A percentile compares a stretch with the other conserved stretches of the same genome.
Evolutionary conservation across 805 yeast species (phyloP).

Genomic region (Ascoidea rubescens): DNA sequence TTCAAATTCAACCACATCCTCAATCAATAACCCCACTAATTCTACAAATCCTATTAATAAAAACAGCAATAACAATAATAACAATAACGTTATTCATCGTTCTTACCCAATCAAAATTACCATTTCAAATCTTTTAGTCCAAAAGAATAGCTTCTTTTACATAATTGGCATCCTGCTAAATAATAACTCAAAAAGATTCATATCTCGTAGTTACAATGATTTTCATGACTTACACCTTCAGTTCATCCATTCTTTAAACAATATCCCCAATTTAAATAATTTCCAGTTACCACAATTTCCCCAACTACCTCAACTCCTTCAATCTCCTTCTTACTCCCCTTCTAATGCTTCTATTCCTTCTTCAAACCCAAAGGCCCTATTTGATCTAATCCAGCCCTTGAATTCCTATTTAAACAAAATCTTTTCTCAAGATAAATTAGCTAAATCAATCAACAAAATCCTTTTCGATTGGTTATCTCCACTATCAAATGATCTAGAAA

Average conservation of each 20-base stretch:
- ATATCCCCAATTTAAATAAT: constrained; percentile 3
- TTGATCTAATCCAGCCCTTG: constrained; percentile 26
- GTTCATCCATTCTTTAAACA: constrained; percentile 15
- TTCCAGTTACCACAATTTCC: constrained; percentile 2
- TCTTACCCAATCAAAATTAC: constrained; percentile 21
- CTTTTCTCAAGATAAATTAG: constrained; percentile 7
- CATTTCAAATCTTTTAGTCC: constrained; percentile 25
- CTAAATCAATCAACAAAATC: not conserved
- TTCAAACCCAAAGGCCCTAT: constrained; percentile 14
- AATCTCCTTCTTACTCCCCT: constrained; percentile 27
- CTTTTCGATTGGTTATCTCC: not conserved
- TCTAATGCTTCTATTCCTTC: constrained; percentile 28
- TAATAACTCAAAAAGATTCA: constrained; percentile 22
- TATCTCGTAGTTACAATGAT: constrained; percentile 37
- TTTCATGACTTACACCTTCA: constrained; percentile 30
- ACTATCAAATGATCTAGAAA: not conserved
- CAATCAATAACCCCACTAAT: too few species aligned
- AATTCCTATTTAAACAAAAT: constrained; percentile 25
- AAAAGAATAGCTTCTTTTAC: constrained; percentile 36
- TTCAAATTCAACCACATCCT: not conserved
- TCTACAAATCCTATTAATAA: constrained; percentile 1
- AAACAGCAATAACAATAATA: constrained; percentile 1
- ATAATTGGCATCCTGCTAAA: constrained; percentile 27
- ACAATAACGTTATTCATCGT: not conserved
- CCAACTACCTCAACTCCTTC: not conserved